These are phyloP conservation scores for Salix purpurea DNA, from an alignment of 345 rosid genomes.

Conservation along the genomic window DNA sequence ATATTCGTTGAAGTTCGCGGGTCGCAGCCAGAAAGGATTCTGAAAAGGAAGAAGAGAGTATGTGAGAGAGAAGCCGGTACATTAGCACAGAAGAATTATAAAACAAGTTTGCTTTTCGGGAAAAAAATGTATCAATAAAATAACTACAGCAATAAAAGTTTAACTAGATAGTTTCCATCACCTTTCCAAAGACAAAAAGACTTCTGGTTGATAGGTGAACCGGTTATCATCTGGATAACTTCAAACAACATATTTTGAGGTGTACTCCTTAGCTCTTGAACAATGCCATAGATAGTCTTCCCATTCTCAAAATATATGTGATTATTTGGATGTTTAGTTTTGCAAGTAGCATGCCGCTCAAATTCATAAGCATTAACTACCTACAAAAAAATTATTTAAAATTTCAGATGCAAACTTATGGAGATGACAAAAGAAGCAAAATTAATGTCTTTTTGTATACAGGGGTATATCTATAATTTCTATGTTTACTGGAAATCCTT, in stretches of 20 bases:
- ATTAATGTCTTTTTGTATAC: too few relatives aligned
- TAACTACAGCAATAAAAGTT: neutral
- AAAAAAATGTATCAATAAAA: neutral
- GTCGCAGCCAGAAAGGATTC: constrained; percentile 56
- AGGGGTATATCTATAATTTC: too few relatives aligned
- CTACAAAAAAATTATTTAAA: constrained; percentile 17
- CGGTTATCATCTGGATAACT: constrained; percentile 48
- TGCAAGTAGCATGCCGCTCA: constrained; percentile 63
- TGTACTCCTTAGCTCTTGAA: constrained; percentile 58
- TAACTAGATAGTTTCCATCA: constrained; percentile 13
- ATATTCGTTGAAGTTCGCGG: constrained; percentile 57
- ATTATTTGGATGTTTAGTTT: constrained; percentile 59
- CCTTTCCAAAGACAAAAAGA: constrained; percentile 60
- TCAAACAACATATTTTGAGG: constrained; percentile 53
- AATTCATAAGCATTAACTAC: constrained; percentile 53
- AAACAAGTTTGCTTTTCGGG: too few relatives aligned
- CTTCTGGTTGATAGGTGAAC: constrained; percentile 54
- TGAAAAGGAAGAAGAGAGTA: constrained; percentile 15
- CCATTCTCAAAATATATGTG: constrained; percentile 61
- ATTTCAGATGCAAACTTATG: neutral
- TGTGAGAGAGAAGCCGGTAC: neutral
- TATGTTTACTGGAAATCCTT: too few relatives aligned
- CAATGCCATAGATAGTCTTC: constrained; percentile 53
- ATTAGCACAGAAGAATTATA: neutral
- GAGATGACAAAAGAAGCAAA: too few relatives aligned